A percentile compares a stretch with the other conserved stretches of the same genome.
phyloP scores from a whole-genome alignment of 1,284 basidiomycete genomes.

The Heterobasidion irregulare region DNA sequence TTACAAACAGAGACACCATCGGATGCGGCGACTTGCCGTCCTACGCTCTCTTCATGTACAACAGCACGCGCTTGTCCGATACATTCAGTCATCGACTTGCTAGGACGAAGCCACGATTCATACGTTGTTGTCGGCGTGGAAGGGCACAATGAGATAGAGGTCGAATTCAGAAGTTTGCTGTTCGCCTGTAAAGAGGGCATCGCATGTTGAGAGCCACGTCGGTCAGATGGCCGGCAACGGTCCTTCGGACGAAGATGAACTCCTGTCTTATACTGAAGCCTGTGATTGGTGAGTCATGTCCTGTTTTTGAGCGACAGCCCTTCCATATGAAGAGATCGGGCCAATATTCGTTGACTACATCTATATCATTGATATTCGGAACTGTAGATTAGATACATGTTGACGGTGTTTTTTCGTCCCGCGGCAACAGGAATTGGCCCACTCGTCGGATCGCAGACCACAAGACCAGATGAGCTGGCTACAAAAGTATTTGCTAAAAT shows the following conservation, averaged over 20 bases:
- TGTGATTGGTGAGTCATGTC: too few species aligned
- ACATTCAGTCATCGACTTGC: slow-evolving; percentile 57
- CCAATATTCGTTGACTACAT: too few species aligned
- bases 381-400: too few species aligned
- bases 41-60: slow-evolving; percentile 56
- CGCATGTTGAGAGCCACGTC: slow-evolving; percentile 51
- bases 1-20: slow-evolving; percentile 38
- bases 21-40: slow-evolving; percentile 53
- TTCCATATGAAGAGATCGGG: too few species aligned
- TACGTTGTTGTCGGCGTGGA: slow-evolving; percentile 58
- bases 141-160: slow-evolving; percentile 43
- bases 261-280: slow-evolving; percentile 21
- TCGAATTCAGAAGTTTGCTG: slow-evolving; percentile 53
- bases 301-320: too few species aligned
- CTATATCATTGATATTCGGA: too few species aligned
- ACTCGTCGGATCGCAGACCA: too few species aligned
- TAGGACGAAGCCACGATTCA: slow-evolving; percentile 41
- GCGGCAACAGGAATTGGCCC: too few species aligned
- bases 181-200: slow-evolving; percentile 56
- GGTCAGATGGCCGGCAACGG: slow-evolving; percentile 23
- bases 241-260: slow-evolving; percentile 19
- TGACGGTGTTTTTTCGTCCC: too few species aligned
- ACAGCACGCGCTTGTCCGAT: slow-evolving; percentile 45
- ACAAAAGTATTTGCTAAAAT: too few species aligned
- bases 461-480: too few species aligned